These are phyloP conservation scores for Glycine latifolia DNA, from an alignment of 306 rosid species.

Conservation along the genomic window DNA sequence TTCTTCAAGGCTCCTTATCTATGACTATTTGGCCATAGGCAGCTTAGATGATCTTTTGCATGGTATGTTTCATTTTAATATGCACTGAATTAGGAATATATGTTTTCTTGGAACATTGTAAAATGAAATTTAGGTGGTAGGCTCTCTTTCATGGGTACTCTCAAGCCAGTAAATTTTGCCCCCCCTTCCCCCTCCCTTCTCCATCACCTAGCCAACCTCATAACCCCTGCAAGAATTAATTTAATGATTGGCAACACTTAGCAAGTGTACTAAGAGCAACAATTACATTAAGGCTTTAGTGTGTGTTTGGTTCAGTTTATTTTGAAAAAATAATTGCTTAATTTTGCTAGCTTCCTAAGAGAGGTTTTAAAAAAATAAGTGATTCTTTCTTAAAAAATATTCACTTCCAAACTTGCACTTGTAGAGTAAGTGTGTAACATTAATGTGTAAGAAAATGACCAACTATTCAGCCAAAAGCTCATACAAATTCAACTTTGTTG, in stretches of 20 bases:
- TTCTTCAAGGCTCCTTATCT: constrained; percentile 86
- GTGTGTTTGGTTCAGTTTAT: neutral
- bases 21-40: constrained; percentile 78
- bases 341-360: neutral
- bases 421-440: neutral
- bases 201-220: neutral
- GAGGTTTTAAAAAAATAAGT: neutral
- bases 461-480: neutral
- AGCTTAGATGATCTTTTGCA: constrained; percentile 93
- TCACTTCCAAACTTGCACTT: neutral
- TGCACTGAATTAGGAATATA: neutral
- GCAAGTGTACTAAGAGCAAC: constrained; percentile 1
- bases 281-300: neutral
- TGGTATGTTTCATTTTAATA: constrained; percentile 58
- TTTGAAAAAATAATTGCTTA: neutral
- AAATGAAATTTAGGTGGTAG: neutral
- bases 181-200: no score
- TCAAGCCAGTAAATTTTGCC: no score
- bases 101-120: neutral
- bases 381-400: neutral
- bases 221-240: neutral
- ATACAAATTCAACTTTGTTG: neutral
- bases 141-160: no score
- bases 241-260: neutral
- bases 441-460: neutral